Conservation (phyloP, 345 rosid species). For the Murraya paniculata region DNA sequence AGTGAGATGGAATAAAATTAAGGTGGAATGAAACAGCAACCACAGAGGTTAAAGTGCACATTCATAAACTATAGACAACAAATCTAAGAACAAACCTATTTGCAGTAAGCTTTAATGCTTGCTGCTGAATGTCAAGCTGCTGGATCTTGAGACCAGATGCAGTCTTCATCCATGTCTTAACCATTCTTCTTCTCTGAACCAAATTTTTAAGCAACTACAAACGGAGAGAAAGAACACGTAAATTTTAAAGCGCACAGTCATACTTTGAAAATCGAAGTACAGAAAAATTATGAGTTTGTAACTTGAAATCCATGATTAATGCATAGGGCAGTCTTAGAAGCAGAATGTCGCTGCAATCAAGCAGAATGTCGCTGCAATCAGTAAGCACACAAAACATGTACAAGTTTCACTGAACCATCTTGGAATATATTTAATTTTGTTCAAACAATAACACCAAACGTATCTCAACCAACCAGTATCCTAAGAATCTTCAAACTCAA, state of each 20-base stretch:
- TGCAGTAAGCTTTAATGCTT: conserved; percentile 95
- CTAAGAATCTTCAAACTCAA: background rate
- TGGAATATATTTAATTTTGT: background rate
- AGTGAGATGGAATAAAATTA: background rate
- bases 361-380: background rate
- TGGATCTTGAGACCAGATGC: conserved; percentile 79
- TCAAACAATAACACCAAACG: background rate
- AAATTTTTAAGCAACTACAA: conserved; percentile 81
- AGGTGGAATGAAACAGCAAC: background rate
- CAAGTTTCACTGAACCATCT: conserved; percentile 10
- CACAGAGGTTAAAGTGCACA: background rate
- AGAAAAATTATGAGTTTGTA: conserved; percentile 2
- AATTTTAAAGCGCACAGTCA: background rate
- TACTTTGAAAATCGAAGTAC: background rate
- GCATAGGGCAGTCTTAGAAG: background rate
- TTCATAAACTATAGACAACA: background rate
- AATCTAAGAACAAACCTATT: conserved; percentile 59
- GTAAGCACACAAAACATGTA: background rate
- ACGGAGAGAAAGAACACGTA: background rate
- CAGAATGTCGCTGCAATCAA: background rate
- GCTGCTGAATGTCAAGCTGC: conserved; percentile 97
- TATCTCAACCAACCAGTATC: background rate
- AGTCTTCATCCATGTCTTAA: conserved; percentile 75
- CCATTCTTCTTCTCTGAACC: conserved; percentile 86
- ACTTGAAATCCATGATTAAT: conserved; percentile 1